Percentiles rank a stretch among this genome's conserved stretches.
These are phyloP conservation scores for Candida rishiriensis DNA, from an alignment of 805 yeast species.

Conservation along the genomic window DNA sequence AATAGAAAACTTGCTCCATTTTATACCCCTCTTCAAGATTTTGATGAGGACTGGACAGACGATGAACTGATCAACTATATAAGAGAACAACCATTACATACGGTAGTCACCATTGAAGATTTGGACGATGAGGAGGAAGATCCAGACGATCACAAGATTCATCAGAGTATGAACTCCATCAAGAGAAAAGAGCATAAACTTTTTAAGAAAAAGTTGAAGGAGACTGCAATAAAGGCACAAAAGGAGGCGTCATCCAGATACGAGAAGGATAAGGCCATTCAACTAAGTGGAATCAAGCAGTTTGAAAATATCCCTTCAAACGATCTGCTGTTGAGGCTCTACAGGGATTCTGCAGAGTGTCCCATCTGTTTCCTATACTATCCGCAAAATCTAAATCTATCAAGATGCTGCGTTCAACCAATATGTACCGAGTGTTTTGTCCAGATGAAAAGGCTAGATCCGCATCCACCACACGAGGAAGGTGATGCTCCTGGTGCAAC, in stretches of 20 bases:
- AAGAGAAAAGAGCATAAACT: constrained; percentile 48
- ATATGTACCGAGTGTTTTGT: constrained; percentile 97
- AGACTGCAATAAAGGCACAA: constrained; percentile 35
- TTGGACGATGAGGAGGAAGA: constrained; percentile 55
- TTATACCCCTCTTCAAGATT: constrained; percentile 83
- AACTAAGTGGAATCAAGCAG: constrained; percentile 20
- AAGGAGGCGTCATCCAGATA: constrained; percentile 31
- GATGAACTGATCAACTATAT: constrained; percentile 55
- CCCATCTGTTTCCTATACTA: constrained; percentile 91
- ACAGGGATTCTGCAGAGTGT: constrained; percentile 73
- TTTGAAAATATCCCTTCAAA: constrained; percentile 35
- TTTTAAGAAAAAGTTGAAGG: constrained; percentile 35
- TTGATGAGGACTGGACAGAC: constrained; percentile 66
- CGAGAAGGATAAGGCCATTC: constrained; percentile 25
- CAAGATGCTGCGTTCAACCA: constrained; percentile 89
- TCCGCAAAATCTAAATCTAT: constrained; percentile 70
- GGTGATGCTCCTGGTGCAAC: constrained; percentile 17
- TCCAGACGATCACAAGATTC: constrained; percentile 54
- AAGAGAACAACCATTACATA: constrained; percentile 52
- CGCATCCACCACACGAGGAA: constrained; percentile 87
- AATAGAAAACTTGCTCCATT: constrained; percentile 82
- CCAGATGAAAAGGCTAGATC: constrained; percentile 85
- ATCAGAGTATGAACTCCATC: constrained; percentile 41
- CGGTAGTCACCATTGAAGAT: constrained; percentile 42
- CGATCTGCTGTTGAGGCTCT: constrained; percentile 52